Evolutionary conservation across 495 filamentous ascomycete species (phyloP).

Genomic region (Cetradonia linearis): DNA sequence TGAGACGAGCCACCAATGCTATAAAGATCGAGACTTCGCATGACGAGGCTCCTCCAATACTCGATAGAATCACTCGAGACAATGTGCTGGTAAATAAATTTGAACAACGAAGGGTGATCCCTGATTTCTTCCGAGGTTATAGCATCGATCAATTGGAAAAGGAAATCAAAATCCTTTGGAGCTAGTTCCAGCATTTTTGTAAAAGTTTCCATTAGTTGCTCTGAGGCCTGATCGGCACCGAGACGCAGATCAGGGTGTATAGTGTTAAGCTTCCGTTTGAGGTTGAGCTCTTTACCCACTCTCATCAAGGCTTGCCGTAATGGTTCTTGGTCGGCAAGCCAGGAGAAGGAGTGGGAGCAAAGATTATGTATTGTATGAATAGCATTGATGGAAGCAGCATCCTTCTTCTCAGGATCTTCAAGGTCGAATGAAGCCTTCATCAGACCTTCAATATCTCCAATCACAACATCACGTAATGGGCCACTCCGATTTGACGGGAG

Average conservation of each 20-base stretch:
- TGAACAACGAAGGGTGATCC: slow-evolving; percentile 59
- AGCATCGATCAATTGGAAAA: slow-evolving; percentile 81
- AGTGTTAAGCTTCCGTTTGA: slow-evolving; percentile 54
- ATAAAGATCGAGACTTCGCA: slow-evolving; percentile 82
- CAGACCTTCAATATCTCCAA: slow-evolving; percentile 61
- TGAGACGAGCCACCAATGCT: slow-evolving; percentile 65
- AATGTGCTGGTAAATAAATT: slow-evolving; percentile 76
- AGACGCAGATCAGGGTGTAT: slow-evolving; percentile 59
- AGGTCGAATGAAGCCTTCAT: slow-evolving; percentile 52
- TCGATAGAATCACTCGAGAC: slow-evolving; percentile 79
- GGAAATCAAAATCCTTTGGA: slow-evolving; percentile 69
- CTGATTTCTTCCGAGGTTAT: slow-evolving; percentile 77
- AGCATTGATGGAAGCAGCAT: slow-evolving; percentile 73
- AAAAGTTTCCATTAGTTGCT: slow-evolving; percentile 80
- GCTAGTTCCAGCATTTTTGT: slow-evolving; percentile 65
- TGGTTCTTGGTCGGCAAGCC: slow-evolving; percentile 68
- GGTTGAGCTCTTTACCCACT: slow-evolving; percentile 63
- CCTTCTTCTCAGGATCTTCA: slow-evolving; percentile 48
- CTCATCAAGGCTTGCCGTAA: slow-evolving; percentile 58
- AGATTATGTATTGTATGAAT: slow-evolving; percentile 77
- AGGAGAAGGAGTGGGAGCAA: slow-evolving; percentile 44
- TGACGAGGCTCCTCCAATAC: slow-evolving; percentile 74
- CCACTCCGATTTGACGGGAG: slow-evolving; percentile 65
- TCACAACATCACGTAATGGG: slow-evolving; percentile 61
- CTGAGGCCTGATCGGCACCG: slow-evolving; percentile 77